A percentile compares a stretch with the other conserved stretches of the same genome.
These are phyloP conservation scores for Pestalotiopsis sp. DNA, from an alignment of 2,329 filamentous ascomycete species.

Conservation along the genomic window DNA sequence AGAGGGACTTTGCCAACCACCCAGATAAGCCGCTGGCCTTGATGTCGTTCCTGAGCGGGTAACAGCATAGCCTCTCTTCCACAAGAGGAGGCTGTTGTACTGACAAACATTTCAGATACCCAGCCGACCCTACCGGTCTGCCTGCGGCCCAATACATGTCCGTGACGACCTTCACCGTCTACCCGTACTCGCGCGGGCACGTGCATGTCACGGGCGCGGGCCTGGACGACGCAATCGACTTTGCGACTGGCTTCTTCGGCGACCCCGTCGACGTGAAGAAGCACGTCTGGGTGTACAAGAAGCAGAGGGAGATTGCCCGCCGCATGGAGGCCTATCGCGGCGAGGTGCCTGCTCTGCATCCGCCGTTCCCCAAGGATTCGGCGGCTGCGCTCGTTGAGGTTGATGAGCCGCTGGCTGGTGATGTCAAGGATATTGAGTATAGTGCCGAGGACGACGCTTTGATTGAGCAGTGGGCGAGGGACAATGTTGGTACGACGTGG, in stretches of 20 bases:
- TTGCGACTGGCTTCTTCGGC: conserved; percentile 57
- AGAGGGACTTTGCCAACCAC: conserved; percentile 21
- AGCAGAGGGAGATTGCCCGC: conserved; percentile 58
- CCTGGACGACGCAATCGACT: conserved; percentile 46
- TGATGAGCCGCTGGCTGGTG: conserved; percentile 25
- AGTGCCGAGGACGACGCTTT: conserved; percentile 42
- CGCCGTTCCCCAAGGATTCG: conserved; percentile 41
- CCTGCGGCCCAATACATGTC: conserved; percentile 48
- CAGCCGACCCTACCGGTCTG: not conserved
- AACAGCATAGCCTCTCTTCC: not conserved
- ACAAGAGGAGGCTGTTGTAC: not conserved
- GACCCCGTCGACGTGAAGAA: conserved; percentile 57
- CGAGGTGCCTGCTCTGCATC: conserved; percentile 43
- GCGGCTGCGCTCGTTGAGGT: conserved; percentile 35
- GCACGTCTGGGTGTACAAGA: conserved; percentile 64
- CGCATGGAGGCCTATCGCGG: conserved; percentile 53
- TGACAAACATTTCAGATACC: not conserved
- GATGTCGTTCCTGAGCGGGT: conserved; percentile 12
- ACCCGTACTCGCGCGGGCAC: conserved; percentile 59
- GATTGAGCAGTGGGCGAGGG: conserved; percentile 40
- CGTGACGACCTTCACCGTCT: conserved; percentile 52
- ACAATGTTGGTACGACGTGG: conserved; percentile 37
- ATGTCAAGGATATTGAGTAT: conserved; percentile 44
- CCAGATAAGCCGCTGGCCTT: conserved; percentile 23
- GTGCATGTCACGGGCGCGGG: conserved; percentile 55